A percentile compares a stretch with the other conserved stretches of the same genome.
Evolutionary conservation across 345 rosid genomes (phyloP).

Genomic region (Pelargonium nanum): DNA sequence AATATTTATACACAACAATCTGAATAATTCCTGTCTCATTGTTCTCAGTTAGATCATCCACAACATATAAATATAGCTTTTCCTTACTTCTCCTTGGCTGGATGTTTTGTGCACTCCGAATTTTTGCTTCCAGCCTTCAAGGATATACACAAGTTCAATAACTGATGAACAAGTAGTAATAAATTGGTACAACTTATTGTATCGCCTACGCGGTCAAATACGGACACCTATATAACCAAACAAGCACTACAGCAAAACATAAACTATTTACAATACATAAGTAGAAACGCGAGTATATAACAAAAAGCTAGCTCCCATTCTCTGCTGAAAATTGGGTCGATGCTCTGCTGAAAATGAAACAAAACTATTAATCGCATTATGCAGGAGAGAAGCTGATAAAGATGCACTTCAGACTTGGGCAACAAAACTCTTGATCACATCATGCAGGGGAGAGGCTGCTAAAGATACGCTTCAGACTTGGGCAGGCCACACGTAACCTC

Average conservation of each 20-base stretch:
- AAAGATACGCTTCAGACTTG: conserved; percentile 79
- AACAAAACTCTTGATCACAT: conserved; percentile 10
- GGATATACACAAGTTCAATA: too few species aligned
- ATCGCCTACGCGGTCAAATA: not conserved
- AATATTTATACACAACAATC: too few species aligned
- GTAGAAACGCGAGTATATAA: too few species aligned
- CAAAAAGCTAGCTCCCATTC: not conserved
- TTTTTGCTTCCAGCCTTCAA: too few species aligned
- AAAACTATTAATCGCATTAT: conserved; percentile 1
- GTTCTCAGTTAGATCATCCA: too few species aligned
- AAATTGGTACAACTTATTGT: not conserved
- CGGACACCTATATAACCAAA: not conserved
- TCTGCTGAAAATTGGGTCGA: not conserved
- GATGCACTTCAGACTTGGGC: conserved; percentile 81
- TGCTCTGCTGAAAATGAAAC: not conserved
- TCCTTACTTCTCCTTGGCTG: too few species aligned
- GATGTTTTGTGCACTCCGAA: too few species aligned
- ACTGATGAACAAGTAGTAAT: too few species aligned
- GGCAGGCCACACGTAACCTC: conserved; percentile 49
- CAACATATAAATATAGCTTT: too few species aligned
- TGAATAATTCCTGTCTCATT: too few species aligned
- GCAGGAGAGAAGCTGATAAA: conserved; percentile 39
- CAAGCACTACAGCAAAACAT: not conserved
- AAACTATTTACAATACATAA: not conserved
- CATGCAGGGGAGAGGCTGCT: conserved; percentile 33